Conservation (phyloP, 2,329 filamentous ascomycete species). For the Xylariomycetidae sp. region DNA sequence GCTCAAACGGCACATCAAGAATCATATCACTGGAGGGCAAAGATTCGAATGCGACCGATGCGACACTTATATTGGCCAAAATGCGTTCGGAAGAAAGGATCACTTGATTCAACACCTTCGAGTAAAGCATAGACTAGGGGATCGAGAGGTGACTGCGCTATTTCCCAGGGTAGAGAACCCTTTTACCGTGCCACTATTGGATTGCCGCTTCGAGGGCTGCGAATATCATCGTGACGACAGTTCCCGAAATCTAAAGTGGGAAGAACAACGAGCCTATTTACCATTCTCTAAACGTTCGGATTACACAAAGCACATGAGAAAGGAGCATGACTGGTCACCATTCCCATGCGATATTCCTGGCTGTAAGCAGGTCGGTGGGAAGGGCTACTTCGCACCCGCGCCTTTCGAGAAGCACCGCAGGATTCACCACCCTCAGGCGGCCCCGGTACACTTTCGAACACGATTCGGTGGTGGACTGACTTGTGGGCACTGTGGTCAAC, state of each 20-base stretch:
- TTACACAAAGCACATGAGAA: constrained; percentile 10
- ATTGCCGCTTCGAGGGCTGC: constrained; percentile 7
- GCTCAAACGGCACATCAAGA: constrained; percentile 7
- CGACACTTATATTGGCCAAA: constrained; percentile 3
- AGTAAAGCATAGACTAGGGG: constrained; percentile 1
- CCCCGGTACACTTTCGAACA: too few species aligned
- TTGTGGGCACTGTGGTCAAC: too few species aligned
- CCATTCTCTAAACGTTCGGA: constrained; percentile 9
- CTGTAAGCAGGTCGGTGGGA: constrained; percentile 4
- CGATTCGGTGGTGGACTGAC: too few species aligned
- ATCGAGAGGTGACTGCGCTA: constrained; percentile 1
- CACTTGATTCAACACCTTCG: constrained; percentile 8
- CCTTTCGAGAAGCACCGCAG: constrained; percentile 5
- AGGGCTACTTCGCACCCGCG: constrained; percentile 6
- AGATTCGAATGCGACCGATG: constrained; percentile 7
- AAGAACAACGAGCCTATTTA: constrained; percentile 3
- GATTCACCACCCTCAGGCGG: constrained; percentile 3
- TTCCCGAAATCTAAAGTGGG: neutral
- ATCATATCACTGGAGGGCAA: neutral
- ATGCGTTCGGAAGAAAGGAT: constrained; percentile 10
- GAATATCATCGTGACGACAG: constrained; percentile 6
- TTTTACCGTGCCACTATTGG: constrained; percentile 1
- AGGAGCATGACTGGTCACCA: constrained; percentile 12
- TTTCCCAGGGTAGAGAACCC: constrained; percentile 1
- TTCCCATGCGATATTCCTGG: constrained; percentile 6